Conservation (phyloP, 2,329 filamentous ascomycete genomes). For the Trichoderma citrinoviride region DNA sequence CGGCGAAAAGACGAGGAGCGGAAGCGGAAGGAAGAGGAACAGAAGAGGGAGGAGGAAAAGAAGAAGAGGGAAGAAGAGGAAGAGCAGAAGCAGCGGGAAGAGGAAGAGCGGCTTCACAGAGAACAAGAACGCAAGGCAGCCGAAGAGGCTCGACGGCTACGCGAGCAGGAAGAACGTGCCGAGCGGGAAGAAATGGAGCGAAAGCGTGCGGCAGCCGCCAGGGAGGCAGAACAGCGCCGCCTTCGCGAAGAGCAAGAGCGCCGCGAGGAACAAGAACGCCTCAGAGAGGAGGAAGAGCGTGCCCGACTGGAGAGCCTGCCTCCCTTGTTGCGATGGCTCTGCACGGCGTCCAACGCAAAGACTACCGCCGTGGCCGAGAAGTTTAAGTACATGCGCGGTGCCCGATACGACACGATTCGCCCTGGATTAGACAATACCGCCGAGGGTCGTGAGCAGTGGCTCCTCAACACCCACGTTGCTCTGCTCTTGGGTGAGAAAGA, state of each 20-base stretch:
- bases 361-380: slow-evolving; percentile 49
- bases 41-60: slow-evolving; percentile 38
- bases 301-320: slow-evolving; percentile 56
- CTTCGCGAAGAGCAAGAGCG: slow-evolving; percentile 48
- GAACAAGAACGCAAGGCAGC: slow-evolving; percentile 49
- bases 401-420: slow-evolving; percentile 62
- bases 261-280: slow-evolving; percentile 48
- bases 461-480: slow-evolving; percentile 63
- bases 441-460: slow-evolving; percentile 63
- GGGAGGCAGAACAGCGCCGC: slow-evolving; percentile 43
- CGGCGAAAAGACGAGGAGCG: slow-evolving; percentile 38
- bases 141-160: slow-evolving; percentile 48
- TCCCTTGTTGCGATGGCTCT: slow-evolving; percentile 60
- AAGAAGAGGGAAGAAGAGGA: slow-evolving; percentile 36
- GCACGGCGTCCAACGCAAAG: slow-evolving; percentile 52
- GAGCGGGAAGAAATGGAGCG: slow-evolving; percentile 48
- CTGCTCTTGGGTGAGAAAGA: slow-evolving; percentile 65
- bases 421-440: slow-evolving; percentile 50
- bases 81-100: slow-evolving; percentile 41
- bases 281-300: slow-evolving; percentile 55
- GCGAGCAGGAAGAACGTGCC: slow-evolving; percentile 51
- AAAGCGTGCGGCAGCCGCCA: slow-evolving; percentile 45
- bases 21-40: slow-evolving; percentile 36
- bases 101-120: slow-evolving; percentile 45
- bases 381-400: slow-evolving; percentile 57